Conservation (phyloP, 768 basidiomycete genomes). For the Amanita fuliginea region DNA sequence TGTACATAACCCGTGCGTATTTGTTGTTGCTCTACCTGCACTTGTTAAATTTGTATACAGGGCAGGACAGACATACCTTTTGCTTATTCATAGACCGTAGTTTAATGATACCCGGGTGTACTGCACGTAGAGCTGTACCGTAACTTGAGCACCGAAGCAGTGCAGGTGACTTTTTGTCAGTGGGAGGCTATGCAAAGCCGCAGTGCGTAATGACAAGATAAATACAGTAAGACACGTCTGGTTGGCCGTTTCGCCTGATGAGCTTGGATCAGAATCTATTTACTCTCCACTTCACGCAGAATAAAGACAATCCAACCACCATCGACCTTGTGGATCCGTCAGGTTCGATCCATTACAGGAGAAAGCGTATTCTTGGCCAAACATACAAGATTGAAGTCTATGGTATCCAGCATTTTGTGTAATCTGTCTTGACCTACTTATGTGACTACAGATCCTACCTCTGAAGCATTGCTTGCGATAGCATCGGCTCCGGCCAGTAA, state of each 20-base stretch:
- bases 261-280: conserved; percentile 82
- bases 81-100: conserved; percentile 2
- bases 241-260: conserved; percentile 28
- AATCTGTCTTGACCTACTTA: neutral
- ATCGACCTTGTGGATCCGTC: conserved; percentile 61
- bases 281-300: conserved; percentile 57
- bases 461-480: conserved; percentile 59
- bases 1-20: conserved; percentile 3
- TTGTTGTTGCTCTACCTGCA: neutral
- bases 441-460: conserved; percentile 47
- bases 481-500: conserved; percentile 53
- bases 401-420: conserved; percentile 28
- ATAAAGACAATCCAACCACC: conserved; percentile 45
- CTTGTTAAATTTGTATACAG: conserved; percentile 4
- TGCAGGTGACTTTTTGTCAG: neutral
- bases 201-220: neutral
- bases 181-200: neutral
- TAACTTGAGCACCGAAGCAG: neutral
- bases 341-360: conserved; percentile 61
- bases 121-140: neutral
- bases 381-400: conserved; percentile 59
- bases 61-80: neutral
- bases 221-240: neutral
- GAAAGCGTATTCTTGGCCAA: conserved; percentile 42
- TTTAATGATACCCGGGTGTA: conserved; percentile 4